phyloP scores from a whole-genome alignment of 257 asterid genomes.

The Cordia subcordata region DNA sequence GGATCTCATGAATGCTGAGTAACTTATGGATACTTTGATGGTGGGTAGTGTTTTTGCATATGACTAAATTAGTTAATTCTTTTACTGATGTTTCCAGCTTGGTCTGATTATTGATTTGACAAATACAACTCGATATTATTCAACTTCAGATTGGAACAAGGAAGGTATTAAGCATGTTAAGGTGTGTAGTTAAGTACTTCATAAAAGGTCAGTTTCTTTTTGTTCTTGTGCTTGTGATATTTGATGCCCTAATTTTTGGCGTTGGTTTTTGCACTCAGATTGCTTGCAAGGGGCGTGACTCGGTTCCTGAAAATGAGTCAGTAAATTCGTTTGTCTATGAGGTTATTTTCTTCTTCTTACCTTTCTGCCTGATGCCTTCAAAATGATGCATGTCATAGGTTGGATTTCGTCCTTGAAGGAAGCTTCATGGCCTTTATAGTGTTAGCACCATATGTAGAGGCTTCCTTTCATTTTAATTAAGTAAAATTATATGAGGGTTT shows the following conservation, averaged over 20 bases:
- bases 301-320: slow-evolving; percentile 87
- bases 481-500: too few species aligned
- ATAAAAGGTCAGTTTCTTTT: neutral
- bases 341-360: slow-evolving; percentile 33
- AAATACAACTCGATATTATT: slow-evolving; percentile 81
- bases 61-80: slow-evolving; percentile 6
- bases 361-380: neutral
- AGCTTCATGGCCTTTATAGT: too few species aligned
- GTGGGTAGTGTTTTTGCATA: neutral
- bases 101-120: slow-evolving; percentile 98
- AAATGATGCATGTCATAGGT: too few species aligned
- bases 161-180: slow-evolving; percentile 92
- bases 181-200: slow-evolving; percentile 37
- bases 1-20: too few species aligned
- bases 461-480: too few species aligned
- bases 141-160: slow-evolving; percentile 59
- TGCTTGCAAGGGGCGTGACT: slow-evolving; percentile 96
- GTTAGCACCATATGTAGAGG: too few species aligned
- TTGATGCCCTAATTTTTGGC: neutral
- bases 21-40: neutral
- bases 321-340: slow-evolving; percentile 85
- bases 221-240: neutral
- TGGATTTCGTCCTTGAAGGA: too few species aligned
- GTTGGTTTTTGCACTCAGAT: slow-evolving; percentile 38
- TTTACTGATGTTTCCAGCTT: slow-evolving; percentile 54